These are phyloP conservation scores for Annona squamosa DNA, from an alignment of 164 flowering plant genomes.

Conservation along the genomic window DNA sequence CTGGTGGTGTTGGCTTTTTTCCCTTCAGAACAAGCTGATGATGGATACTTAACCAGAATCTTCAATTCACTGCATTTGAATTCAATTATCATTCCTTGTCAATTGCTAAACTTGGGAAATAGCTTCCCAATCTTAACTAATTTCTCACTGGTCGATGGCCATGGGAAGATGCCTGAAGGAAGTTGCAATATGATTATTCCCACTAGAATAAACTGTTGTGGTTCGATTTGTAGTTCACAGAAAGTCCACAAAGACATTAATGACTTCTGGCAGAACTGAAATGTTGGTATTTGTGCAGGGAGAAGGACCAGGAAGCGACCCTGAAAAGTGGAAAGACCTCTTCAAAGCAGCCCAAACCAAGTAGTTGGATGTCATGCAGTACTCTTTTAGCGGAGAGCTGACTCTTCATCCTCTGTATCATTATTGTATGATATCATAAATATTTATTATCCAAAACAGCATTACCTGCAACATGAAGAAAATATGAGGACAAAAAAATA, in stretches of 20 bases:
- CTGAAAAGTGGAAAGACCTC: constrained; percentile 64
- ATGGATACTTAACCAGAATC: too few species aligned
- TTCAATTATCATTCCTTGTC: too few species aligned
- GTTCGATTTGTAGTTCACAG: not conserved
- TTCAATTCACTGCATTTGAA: too few species aligned
- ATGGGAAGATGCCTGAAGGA: not conserved
- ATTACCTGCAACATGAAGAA: not conserved
- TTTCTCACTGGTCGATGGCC: too few species aligned
- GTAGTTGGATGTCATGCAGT: constrained; percentile 2
- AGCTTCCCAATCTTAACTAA: too few species aligned
- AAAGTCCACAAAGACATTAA: not conserved
- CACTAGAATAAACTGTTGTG: not conserved
- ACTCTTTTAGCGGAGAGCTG: not conserved
- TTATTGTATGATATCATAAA: not conserved
- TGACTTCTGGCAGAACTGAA: not conserved
- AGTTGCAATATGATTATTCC: not conserved
- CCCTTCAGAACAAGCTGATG: too few species aligned
- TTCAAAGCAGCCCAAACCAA: constrained; percentile 46
- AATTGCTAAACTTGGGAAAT: too few species aligned
- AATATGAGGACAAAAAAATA: not conserved
- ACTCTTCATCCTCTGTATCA: not conserved
- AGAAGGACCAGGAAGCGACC: constrained; percentile 80
- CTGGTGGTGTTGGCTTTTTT: too few species aligned
- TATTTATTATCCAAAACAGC: not conserved
- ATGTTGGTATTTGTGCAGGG: constrained; percentile 40